These are phyloP conservation scores for Cutaneotrichosporon cutaneum DNA, from an alignment of 1,284 basidiomycete genomes.

Conservation along the genomic window DNA sequence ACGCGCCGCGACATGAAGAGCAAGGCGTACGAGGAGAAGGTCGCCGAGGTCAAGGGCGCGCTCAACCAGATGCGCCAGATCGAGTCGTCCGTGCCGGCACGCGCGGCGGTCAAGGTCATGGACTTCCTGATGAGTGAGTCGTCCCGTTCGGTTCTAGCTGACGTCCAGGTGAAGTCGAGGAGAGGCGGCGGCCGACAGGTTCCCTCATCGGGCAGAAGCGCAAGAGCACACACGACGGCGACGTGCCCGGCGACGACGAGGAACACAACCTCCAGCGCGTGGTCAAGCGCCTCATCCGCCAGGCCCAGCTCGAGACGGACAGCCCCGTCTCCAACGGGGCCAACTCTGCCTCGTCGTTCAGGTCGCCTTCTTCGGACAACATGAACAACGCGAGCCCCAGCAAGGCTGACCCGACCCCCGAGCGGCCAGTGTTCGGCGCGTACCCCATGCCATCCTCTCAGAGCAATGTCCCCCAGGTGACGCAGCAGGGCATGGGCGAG, in stretches of 20 bases:
- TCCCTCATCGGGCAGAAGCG: slow-evolving; percentile 44
- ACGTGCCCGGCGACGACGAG: slow-evolving; percentile 37
- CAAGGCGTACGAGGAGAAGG: slow-evolving; percentile 47
- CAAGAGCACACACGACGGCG: slow-evolving; percentile 29
- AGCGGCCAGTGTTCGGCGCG: slow-evolving; percentile 47
- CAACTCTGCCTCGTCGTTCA: slow-evolving; percentile 19
- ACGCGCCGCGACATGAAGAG: slow-evolving; percentile 43
- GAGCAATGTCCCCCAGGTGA: background rate
- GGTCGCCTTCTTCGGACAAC: slow-evolving; percentile 18
- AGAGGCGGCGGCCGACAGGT: slow-evolving; percentile 40
- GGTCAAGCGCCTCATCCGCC: slow-evolving; percentile 52
- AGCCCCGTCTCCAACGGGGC: slow-evolving; percentile 28
- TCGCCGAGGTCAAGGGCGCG: slow-evolving; percentile 47
- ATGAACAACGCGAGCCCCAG: background rate
- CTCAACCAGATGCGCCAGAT: slow-evolving; percentile 50
- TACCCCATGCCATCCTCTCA: slow-evolving; percentile 43
- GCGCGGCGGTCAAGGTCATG: slow-evolving; percentile 53
- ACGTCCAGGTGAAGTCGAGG: slow-evolving; percentile 43
- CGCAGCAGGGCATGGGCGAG: background rate
- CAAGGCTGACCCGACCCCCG: slow-evolving; percentile 30
- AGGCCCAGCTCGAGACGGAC: slow-evolving; percentile 48
- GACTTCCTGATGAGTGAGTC: slow-evolving; percentile 49
- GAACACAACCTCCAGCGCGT: slow-evolving; percentile 49
- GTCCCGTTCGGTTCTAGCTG: background rate
- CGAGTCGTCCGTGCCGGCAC: slow-evolving; percentile 50